Evolutionary conservation across 768 basidiomycete genomes (phyloP).

Genomic region (Termitomyces sp.): DNA sequence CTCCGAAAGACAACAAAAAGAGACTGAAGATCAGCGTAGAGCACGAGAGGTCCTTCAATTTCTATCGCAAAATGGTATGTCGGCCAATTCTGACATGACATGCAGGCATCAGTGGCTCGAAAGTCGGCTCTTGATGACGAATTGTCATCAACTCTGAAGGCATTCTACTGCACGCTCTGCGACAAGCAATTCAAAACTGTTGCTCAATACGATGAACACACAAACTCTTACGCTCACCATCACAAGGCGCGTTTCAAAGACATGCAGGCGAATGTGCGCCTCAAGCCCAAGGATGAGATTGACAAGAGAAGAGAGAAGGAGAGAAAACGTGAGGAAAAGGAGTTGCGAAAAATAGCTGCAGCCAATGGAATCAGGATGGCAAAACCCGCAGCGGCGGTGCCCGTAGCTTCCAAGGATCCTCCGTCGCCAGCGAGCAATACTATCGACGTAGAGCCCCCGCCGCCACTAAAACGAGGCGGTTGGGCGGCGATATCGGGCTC

Average conservation of each 20-base stretch:
- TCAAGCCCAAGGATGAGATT: slow-evolving; percentile 60
- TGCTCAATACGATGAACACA: slow-evolving; percentile 85
- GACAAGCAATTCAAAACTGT: slow-evolving; percentile 87
- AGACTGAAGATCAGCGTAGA: slow-evolving; percentile 72
- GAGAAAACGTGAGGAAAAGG: slow-evolving; percentile 79
- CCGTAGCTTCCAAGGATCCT: slow-evolving; percentile 13
- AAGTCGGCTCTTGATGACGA: slow-evolving; percentile 63
- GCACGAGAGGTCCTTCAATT: slow-evolving; percentile 53
- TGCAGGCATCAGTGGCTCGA: slow-evolving; percentile 58
- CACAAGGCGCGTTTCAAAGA: slow-evolving; percentile 80
- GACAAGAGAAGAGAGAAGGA: slow-evolving; percentile 84
- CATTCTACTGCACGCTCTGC: slow-evolving; percentile 80
- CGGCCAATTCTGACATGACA: background rate
- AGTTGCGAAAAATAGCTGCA: slow-evolving; percentile 76
- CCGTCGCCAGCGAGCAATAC: slow-evolving; percentile 19
- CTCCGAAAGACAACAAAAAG: slow-evolving; percentile 76
- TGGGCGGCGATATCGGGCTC: slow-evolving; percentile 39
- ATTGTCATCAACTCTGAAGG: slow-evolving; percentile 58
- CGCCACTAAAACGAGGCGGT: slow-evolving; percentile 36
- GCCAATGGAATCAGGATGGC: slow-evolving; percentile 75
- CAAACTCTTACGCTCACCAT: slow-evolving; percentile 84
- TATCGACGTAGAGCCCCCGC: slow-evolving; percentile 19
- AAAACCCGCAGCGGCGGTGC: slow-evolving; percentile 26
- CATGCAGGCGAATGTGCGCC: slow-evolving; percentile 71
- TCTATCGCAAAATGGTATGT: background rate